Conservation (phyloP, 805 yeast species). For the Myxozyma melibiosi region DNA sequence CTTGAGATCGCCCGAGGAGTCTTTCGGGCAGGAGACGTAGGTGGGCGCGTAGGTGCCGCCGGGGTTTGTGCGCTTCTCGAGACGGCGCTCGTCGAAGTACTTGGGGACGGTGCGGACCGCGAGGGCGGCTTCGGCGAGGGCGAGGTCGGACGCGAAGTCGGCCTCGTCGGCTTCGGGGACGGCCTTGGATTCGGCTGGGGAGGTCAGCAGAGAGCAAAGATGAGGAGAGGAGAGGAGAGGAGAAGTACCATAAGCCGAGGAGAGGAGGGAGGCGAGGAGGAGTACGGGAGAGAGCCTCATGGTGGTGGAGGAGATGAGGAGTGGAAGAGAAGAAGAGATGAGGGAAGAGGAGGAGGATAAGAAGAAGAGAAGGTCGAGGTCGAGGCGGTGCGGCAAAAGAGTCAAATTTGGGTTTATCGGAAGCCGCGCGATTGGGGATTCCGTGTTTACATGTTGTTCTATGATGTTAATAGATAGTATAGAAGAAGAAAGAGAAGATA, state of each 20-base stretch:
- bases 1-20: background rate
- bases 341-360: background rate
- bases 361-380: background rate
- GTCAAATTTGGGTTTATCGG: no score
- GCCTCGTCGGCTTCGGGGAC: background rate
- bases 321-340: background rate
- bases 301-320: background rate
- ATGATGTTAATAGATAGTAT: no score
- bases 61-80: conserved; percentile 8
- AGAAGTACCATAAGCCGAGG: background rate
- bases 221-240: background rate
- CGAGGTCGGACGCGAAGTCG: background rate
- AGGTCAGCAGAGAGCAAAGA: background rate
- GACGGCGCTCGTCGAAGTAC: background rate
- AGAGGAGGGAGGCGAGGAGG: background rate
- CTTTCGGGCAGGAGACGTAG: conserved; percentile 12
- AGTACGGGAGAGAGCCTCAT: background rate
- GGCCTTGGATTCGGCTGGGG: background rate
- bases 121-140: background rate
- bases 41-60: conserved; percentile 19
- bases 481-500: no score
- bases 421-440: no score
- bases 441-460: no score
- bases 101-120: conserved; percentile 1
- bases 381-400: background rate